Percentiles rank a stretch among this genome's conserved stretches.
Conservation (phyloP, 2,329 filamentous ascomycete genomes). For the Talaromyces pinophilus region DNA sequence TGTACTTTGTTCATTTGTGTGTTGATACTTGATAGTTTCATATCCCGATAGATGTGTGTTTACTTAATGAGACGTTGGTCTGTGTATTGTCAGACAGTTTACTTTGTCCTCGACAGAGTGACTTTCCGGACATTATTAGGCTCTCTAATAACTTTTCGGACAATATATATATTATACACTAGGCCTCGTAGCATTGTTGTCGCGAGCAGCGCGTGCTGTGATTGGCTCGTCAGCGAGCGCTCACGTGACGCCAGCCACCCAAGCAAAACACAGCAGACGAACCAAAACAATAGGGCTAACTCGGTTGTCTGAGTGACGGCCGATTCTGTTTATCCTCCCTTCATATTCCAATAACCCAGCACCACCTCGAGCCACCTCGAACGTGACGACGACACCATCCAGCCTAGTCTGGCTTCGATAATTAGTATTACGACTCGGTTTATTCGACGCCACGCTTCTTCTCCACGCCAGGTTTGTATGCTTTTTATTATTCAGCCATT, state of each 20-base stretch:
- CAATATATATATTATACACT: not conserved
- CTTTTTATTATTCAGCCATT: conserved; percentile 18
- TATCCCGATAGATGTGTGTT: conserved; percentile 20
- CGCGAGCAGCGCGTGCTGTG: conserved; percentile 17
- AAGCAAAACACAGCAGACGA: conserved; percentile 21
- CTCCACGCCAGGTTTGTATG: conserved; percentile 15
- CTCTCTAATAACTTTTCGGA: not conserved
- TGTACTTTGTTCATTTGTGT: conserved; percentile 17
- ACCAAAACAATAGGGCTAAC: conserved; percentile 31
- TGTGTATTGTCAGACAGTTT: no score
- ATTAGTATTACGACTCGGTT: conserved; percentile 4
- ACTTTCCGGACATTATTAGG: not conserved
- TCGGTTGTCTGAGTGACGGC: conserved; percentile 47
- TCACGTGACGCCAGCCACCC: conserved; percentile 37
- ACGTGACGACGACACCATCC: conserved; percentile 27
- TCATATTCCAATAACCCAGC: conserved; percentile 21
- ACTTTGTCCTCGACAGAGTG: not conserved
- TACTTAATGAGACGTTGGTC: conserved; percentile 11
- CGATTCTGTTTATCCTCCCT: conserved; percentile 44
- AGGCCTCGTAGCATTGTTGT: conserved; percentile 1
- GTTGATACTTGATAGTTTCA: conserved; percentile 23
- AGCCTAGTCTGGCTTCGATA: conserved; percentile 25
- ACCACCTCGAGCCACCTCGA: conserved; percentile 25
- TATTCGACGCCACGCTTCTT: conserved; percentile 4
- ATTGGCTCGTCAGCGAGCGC: conserved; percentile 3